phyloP scores from a whole-genome alignment of 2,329 filamentous ascomycete genomes.

The Aureobasidium musti region DNA sequence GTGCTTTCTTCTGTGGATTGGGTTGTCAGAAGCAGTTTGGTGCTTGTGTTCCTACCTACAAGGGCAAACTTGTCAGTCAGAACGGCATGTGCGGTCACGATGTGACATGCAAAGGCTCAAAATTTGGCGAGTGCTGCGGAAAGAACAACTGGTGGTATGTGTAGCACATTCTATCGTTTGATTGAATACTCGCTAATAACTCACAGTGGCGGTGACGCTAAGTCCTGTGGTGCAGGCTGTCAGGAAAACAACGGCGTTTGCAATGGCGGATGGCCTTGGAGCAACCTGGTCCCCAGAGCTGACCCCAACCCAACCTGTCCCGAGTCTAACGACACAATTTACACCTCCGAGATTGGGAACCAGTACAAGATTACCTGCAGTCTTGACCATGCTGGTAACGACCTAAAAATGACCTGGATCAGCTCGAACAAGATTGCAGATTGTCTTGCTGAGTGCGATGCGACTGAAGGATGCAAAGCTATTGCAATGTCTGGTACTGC shows the following conservation, averaged over 20 bases:
- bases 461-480: constrained; percentile 23
- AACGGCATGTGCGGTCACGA: constrained; percentile 21
- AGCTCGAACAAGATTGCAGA: constrained; percentile 28
- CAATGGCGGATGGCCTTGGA: not conserved
- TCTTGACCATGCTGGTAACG: constrained; percentile 36
- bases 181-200: not conserved
- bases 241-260: constrained; percentile 8
- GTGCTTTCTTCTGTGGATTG: constrained; percentile 16
- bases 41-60: constrained; percentile 4
- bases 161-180: too few species aligned
- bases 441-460: constrained; percentile 28
- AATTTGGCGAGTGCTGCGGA: constrained; percentile 23
- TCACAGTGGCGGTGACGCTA: not conserved
- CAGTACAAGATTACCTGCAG: constrained; percentile 36
- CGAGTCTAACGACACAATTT: constrained; percentile 33
- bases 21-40: constrained; percentile 26
- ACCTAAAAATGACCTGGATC: constrained; percentile 32
- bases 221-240: constrained; percentile 12
- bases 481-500: constrained; percentile 29
- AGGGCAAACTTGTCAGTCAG: constrained; percentile 20
- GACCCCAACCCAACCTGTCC: constrained; percentile 33
- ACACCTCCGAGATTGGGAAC: constrained; percentile 33
- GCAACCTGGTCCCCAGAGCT: constrained; percentile 4
- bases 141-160: constrained; percentile 22
- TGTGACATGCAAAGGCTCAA: constrained; percentile 25